Evolutionary conservation across 2,329 filamentous ascomycete species (phyloP), one percentile per base, ranked within the genome.

Genomic region (Chrysoporthe austroafricana): DNA sequence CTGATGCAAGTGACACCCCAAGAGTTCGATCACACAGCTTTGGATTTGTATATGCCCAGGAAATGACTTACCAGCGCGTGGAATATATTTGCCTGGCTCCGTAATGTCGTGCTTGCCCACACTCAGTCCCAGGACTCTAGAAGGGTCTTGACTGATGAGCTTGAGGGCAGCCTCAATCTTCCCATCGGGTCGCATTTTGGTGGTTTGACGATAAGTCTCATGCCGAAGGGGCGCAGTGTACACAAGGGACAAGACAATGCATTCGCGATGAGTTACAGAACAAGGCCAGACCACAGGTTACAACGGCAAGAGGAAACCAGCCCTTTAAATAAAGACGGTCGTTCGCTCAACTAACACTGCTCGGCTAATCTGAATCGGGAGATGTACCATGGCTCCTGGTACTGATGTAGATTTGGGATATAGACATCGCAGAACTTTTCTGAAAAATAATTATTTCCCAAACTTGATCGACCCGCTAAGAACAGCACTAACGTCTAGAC

Each of bases 111-210:
- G 65, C 32, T 57, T 39, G 32, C 68, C 68, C 21, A 69, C 42
- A 13, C 56, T 65, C 44, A 69, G 21, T 26, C 68, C 64, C 13
- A 69, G 56, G n/a, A 66, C 39, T 48, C 62, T 67, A 34, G 68
- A 69, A 13, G 66, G 62, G 50, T 62, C 68, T 4, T 60, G 44
- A 44, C 65, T 54, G 65, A 69, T 36, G 8, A 67, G 48, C 21
- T 48, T 43, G 11, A 69, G 43, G 7, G 57, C 65, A 18, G 50
- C 60, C 58, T 69, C 42, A 42, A 69, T 52, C 26, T 50, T 60
- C 9, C 63, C 43, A 52, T 67, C 67, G 42, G 65, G 46, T 26
- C 65, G 68, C 68, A 69, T 69, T 26, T 32, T 54, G 50, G 4
- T 34, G 16, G 21, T 3, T 52, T 34, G 26, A 14, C 11, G 3